phyloP scores from a whole-genome alignment of 495 filamentous ascomycete species.

The Aspergillus homomorphus region DNA sequence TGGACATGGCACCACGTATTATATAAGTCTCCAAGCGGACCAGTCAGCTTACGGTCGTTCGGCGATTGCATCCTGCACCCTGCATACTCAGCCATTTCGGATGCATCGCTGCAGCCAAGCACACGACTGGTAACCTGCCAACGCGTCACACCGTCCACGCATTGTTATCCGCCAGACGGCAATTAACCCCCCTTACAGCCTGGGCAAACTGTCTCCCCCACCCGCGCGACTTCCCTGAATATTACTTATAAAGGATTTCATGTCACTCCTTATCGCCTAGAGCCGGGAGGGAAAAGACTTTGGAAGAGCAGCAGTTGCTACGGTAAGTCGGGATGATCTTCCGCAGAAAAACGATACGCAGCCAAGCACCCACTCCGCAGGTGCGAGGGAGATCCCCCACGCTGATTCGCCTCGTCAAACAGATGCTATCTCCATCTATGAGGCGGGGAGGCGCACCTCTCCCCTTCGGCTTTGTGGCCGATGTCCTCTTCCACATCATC shows the following conservation, averaged over 20 bases:
- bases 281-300: background rate
- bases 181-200: slow-evolving; percentile 14
- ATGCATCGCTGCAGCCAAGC: slow-evolving; percentile 15
- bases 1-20: slow-evolving; percentile 16
- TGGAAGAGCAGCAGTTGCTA: background rate
- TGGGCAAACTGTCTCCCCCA: background rate
- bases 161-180: slow-evolving; percentile 8
- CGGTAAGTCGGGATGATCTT: slow-evolving; percentile 9
- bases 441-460: slow-evolving; percentile 9
- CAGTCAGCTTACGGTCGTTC: slow-evolving; percentile 8
- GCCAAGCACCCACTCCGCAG: slow-evolving; percentile 1
- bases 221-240: background rate
- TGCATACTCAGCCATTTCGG: slow-evolving; percentile 20
- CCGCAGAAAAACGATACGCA: background rate
- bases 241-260: background rate
- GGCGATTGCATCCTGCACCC: slow-evolving; percentile 14
- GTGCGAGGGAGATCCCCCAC: slow-evolving; percentile 3
- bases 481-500: slow-evolving; percentile 34
- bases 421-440: slow-evolving; percentile 14
- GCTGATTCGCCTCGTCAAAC: slow-evolving; percentile 5
- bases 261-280: slow-evolving; percentile 1
- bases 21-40: slow-evolving; percentile 13
- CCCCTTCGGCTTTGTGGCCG: slow-evolving; percentile 26
- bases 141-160: slow-evolving; percentile 27
- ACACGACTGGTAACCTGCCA: slow-evolving; percentile 15